Evolutionary conservation across 768 basidiomycete genomes (phyloP), one percentile per base, ranked within the genome.

Genomic region (Russula earlei): DNA sequence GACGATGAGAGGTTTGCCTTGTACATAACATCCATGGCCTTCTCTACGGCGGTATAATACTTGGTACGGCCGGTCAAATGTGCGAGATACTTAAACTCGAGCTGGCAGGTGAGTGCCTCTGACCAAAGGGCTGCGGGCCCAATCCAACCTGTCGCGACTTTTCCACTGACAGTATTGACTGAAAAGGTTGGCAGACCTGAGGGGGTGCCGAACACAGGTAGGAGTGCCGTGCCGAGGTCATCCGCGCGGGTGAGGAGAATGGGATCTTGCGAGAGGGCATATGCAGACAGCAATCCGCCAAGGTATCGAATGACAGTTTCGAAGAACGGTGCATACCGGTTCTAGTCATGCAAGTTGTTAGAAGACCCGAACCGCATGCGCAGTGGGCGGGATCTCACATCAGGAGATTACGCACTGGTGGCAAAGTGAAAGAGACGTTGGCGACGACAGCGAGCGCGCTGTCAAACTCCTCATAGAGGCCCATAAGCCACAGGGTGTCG

Each of bases 231-330:
- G 2, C 80, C 92, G 17, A 97, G 80, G 52, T 93, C 86, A 44
- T 89, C 81, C 1, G 93, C 89, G 33, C 82, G 80, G 17, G 74
- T 67, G 36, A 91, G 76, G 51, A 88, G 75, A 2, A 85, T 64
- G 1, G 70, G 64, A 52, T 92, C 78, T 15, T 74, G 72, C 0
- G 87, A 82, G 1, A 96, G 72, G 5, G 91, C 83, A 64, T 92
- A 85, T 0, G 87, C 90, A 10, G 59, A 59, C 4, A 59, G 76
- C 1, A 94, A 73, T 6, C 93, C 94, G 3, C 92, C 93, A 87
- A 97, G 80, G 63, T 94, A 87, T 31, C 93, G 82, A 58, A 96
- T 96, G 40, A 87, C 81, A 0, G 91, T 94, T 72, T 94, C 88
- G 88, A 87, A 90, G 67, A 83, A 87, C 1, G 83, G 83, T 0